A percentile compares a stretch with the other conserved stretches of the same genome.
Conservation (phyloP, 345 rosid genomes). For the Salix purpurea region DNA sequence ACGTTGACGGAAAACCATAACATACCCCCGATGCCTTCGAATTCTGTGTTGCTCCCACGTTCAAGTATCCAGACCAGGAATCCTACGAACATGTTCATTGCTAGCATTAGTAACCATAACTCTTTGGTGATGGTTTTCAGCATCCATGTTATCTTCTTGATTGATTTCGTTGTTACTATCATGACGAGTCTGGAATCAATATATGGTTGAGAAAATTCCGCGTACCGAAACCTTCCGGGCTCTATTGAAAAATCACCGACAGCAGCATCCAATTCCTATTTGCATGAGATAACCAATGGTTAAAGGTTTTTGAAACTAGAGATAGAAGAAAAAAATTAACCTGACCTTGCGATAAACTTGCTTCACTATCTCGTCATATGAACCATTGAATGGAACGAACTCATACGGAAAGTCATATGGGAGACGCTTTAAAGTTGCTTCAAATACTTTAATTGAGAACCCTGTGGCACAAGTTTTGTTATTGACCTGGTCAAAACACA, state of each 20-base stretch:
- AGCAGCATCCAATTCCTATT: conserved; percentile 31
- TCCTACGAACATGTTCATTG: conserved; percentile 24
- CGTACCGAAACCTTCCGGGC: conserved; percentile 20
- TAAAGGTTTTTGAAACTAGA: no score
- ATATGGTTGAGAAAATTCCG: conserved; percentile 32
- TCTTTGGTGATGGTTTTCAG: conserved; percentile 16
- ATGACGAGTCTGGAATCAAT: conserved; percentile 28
- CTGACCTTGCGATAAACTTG: conserved; percentile 23
- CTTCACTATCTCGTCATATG: conserved; percentile 31
- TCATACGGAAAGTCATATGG: conserved; percentile 17
- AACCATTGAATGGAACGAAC: conserved; percentile 24
- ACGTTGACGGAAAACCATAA: neutral
- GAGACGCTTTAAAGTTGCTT: conserved; percentile 16
- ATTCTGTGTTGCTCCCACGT: neutral
- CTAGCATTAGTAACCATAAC: conserved; percentile 23
- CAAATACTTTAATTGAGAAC: conserved; percentile 32
- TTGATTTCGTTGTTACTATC: conserved; percentile 22
- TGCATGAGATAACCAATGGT: neutral
- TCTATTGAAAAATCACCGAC: conserved; percentile 29
- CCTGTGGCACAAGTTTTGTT: conserved; percentile 18
- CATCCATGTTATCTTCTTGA: conserved; percentile 21
- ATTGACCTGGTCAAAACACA: neutral
- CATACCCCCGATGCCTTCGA: neutral
- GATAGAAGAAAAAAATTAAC: neutral
- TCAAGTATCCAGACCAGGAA: conserved; percentile 13